Base-by-base conservation (phyloP, 441 rosid species). In the Erysimum cheiri region DNA sequence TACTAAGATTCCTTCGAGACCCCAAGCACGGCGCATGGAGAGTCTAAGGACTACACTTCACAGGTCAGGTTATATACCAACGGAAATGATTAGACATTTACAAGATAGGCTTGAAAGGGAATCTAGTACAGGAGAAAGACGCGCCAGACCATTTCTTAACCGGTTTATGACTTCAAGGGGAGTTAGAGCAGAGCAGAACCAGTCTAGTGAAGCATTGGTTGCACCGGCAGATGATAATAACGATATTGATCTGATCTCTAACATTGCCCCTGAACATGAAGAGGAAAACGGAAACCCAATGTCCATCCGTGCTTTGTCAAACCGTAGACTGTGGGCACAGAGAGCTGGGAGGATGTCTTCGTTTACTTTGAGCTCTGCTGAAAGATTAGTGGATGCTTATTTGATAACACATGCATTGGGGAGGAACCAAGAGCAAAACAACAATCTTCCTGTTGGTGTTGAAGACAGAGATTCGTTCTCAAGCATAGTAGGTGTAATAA, bases 391-490 rank as follows among this genome's bases (percentile, higher is more conserved):
- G 44, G 95, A 91, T 60, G 60, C 90, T 29, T 83, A 80, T 79
- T 56, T 82, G 76, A 43, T 76, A 48, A 73, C 78, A 69, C 72
- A 67, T 76, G 19, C 32, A 22, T 8, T 49, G 7, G 81, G 83
- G 62, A 85, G 92, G 69, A 88, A 67, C 77, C 89, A 83, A 63
- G 93, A 89, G 77, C 89, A 80, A 61, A 61, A 35, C 64, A 19
- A n/a, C 36, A n/a, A 17, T 32, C 8, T 32, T 40, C 72, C 84
- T 61, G 87, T 84, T 40, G 80, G 85, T 14, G 87, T 74, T 49
- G 95, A 93, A 71, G 98, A 93, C 75, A 81, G 95, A 53, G 96
- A 87, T 73, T 91, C 96, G 31, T 80, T 85, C 63, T 88, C 97
- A 41, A 91, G 97, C 79, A 75, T 87, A 39, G 83, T 81, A 17